Percentiles rank a stretch among this genome's conserved stretches.
Evolutionary conservation across 2,329 filamentous ascomycete genomes (phyloP).

Genomic region (Hypoxylon rubiginosum): DNA sequence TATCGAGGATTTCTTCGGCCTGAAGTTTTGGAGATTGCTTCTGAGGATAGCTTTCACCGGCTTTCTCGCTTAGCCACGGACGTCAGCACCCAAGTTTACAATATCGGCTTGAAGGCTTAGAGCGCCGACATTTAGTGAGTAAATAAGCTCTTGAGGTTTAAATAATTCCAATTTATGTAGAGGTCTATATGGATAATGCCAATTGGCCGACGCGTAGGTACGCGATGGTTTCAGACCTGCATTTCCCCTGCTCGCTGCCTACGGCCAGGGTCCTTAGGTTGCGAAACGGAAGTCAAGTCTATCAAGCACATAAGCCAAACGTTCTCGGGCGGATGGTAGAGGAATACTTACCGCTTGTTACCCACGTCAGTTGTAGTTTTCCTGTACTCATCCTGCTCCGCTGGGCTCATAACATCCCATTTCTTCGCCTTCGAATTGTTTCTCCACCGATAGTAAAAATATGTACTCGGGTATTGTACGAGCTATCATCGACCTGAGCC

Average conservation of each 20-base stretch:
- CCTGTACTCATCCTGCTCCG: slow-evolving; percentile 59
- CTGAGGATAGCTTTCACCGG: no score
- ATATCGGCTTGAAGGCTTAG: no score
- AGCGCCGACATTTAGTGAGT: no score
- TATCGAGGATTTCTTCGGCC: neutral
- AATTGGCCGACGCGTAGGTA: no score
- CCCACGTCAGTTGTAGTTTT: slow-evolving; percentile 60
- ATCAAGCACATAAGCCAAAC: slow-evolving; percentile 6
- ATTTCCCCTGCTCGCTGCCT: neutral
- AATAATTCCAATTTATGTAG: no score
- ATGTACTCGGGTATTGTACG: slow-evolving; percentile 55
- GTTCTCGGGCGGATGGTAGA: neutral
- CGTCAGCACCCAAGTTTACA: no score
- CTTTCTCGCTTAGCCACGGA: no score
- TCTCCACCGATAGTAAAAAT: slow-evolving; percentile 56
- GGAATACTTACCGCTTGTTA: slow-evolving; percentile 57
- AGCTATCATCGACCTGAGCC: slow-evolving; percentile 46
- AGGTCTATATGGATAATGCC: no score
- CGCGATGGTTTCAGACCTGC: neutral
- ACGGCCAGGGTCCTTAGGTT: slow-evolving; percentile 27
- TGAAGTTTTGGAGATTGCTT: no score
- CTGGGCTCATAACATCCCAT: slow-evolving; percentile 56
- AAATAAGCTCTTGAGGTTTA: no score
- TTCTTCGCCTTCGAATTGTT: slow-evolving; percentile 55
- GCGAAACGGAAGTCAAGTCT: slow-evolving; percentile 47